phyloP scores from a whole-genome alignment of 768 basidiomycete species.

The Kwoniella pini region DNA sequence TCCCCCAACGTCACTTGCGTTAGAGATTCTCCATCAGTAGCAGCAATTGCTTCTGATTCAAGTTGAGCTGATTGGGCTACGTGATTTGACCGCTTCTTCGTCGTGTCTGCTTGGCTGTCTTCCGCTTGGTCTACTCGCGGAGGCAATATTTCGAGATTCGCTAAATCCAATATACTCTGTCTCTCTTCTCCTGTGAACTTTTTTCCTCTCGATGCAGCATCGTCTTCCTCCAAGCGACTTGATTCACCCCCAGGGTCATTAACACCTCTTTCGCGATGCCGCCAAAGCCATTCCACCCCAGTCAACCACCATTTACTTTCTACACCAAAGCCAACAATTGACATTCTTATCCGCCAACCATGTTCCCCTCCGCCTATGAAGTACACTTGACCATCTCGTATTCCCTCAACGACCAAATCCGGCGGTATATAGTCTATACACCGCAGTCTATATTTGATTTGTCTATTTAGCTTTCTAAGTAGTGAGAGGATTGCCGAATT shows the following conservation, averaged over 20 bases:
- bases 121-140: slow-evolving; percentile 12
- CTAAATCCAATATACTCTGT: slow-evolving; percentile 40
- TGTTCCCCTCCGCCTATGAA: slow-evolving; percentile 56
- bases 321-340: slow-evolving; percentile 37
- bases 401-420: slow-evolving; percentile 60
- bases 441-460: slow-evolving; percentile 75
- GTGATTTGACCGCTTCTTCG: slow-evolving; percentile 3
- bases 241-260: slow-evolving; percentile 65
- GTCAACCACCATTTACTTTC: slow-evolving; percentile 70
- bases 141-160: slow-evolving; percentile 34
- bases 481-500: slow-evolving; percentile 68
- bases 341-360: slow-evolving; percentile 36
- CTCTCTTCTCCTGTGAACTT: slow-evolving; percentile 36
- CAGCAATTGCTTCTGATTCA: neutral
- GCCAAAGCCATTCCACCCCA: slow-evolving; percentile 69
- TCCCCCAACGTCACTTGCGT: slow-evolving; percentile 2
- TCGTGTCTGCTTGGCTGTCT: neutral
- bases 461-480: slow-evolving; percentile 70
- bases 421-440: slow-evolving; percentile 77
- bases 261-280: slow-evolving; percentile 75
- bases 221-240: neutral
- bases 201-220: slow-evolving; percentile 53
- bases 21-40: neutral
- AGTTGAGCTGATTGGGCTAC: neutral
- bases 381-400: slow-evolving; percentile 60